A percentile compares a stretch with the other conserved stretches of the same genome.
phyloP scores from a whole-genome alignment of 305 asterid species.

The Solanum chacoense region DNA sequence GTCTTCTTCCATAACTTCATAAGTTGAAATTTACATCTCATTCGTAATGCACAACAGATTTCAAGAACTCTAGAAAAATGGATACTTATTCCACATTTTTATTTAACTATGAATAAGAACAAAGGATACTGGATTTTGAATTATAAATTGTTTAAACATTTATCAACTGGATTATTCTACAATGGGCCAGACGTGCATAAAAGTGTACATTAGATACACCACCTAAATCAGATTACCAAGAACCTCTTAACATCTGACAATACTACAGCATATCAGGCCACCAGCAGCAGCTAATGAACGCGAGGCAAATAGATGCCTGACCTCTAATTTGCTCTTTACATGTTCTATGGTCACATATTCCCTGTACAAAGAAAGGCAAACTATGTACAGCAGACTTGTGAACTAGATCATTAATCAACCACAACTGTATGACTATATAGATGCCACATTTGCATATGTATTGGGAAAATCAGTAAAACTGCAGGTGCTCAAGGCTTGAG shows the following conservation, averaged over 20 bases:
- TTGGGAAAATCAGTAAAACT: neutral
- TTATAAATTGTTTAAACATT: neutral
- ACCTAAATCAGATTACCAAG: neutral
- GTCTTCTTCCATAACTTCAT: neutral
- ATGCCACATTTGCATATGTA: neutral
- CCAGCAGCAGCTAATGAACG: neutral
- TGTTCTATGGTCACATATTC: neutral
- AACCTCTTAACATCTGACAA: neutral
- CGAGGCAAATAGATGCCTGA: neutral
- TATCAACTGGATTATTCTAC: neutral
- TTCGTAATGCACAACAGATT: neutral
- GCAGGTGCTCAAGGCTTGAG: neutral
- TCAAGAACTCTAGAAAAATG: neutral
- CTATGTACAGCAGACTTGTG: neutral
- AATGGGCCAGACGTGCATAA: neutral
- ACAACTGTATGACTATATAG: neutral
- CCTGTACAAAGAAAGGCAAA: neutral
- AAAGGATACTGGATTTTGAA: neutral
- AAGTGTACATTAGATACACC: neutral
- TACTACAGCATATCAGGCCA: neutral
- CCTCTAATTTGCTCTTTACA: neutral
- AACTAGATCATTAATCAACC: neutral
- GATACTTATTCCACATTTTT: neutral
- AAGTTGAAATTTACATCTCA: neutral
- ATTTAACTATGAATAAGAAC: neutral